Percentiles rank a stretch among this genome's conserved stretches.
Conservation (phyloP, 495 filamentous ascomycete species). For the Oidiodendron maius region DNA sequence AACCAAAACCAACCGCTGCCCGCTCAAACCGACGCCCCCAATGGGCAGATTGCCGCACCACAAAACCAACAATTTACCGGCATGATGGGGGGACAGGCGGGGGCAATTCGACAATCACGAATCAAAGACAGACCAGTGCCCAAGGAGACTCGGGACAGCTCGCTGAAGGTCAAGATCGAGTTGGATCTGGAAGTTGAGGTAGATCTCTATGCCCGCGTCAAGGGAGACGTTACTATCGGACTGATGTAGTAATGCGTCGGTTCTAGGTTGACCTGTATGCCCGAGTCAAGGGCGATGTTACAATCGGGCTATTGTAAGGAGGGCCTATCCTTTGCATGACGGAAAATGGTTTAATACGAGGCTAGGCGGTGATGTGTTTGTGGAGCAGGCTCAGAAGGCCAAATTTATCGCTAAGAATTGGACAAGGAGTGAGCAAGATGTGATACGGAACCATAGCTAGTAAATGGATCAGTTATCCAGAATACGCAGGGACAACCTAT, state of each 20-base stretch:
- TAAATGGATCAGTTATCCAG: too few species aligned
- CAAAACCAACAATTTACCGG: not conserved
- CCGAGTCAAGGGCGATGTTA: constrained; percentile 23
- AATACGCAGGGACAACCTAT: too few species aligned
- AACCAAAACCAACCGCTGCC: constrained; percentile 6
- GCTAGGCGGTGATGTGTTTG: not conserved
- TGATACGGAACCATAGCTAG: too few species aligned
- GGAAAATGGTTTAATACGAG: not conserved
- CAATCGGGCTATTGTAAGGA: constrained; percentile 23
- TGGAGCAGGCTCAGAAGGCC: too few species aligned
- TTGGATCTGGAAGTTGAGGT: constrained; percentile 26
- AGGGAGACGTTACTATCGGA: constrained; percentile 11
- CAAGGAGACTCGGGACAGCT: constrained; percentile 17
- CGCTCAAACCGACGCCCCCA: not conserved
- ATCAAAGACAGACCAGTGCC: constrained; percentile 23
- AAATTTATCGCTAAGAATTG: too few species aligned
- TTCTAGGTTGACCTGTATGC: constrained; percentile 13
- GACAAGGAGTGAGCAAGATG: too few species aligned
- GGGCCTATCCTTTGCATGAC: not conserved
- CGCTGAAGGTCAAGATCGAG: constrained; percentile 25
- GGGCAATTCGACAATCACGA: constrained; percentile 21
- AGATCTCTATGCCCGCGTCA: constrained; percentile 13
- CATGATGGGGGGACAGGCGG: constrained; percentile 19
- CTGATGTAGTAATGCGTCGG: constrained; percentile 3
- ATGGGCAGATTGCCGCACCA: constrained; percentile 5